Base-by-base conservation (phyloP, 78 protist genomes). In the Dictyostelium capitatum region DNA sequence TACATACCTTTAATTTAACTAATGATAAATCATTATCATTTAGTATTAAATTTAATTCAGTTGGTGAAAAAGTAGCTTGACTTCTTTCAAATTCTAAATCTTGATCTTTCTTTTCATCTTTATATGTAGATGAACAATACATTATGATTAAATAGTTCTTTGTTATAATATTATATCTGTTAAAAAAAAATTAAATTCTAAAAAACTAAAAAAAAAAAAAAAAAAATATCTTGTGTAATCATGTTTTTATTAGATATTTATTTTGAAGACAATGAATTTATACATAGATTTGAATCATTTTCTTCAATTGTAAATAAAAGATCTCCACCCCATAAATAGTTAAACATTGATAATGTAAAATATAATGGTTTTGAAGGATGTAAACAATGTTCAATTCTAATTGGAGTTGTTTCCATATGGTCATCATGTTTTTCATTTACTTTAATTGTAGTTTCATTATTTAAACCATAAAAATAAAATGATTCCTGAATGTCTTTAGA, bases 81-180 rank as follows among this genome's bases (percentile, higher is more conserved):
- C n/a, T 46, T 73, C 79, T 73, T n/a, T 73, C 79, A 67, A 67
- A 67, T 15, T 67, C 75, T 67, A 67, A 67, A 67, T 67, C 75
- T 67, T 67, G n/a, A 67, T 67, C 15, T 5, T 25, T 67, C 32
- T 67, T 67, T 15, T 67, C 48, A 67, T 67, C 32, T 67, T 67
- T 37, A 67, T 67, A 67, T 62, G 70, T 17, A 30, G 28, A 30
- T 5, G 43, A 12, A 17, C 75, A 67, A 67, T 67, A 67, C 75
- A 67, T 67, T 67, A 30, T n/a, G n/a, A n/a, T n/a, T n/a, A n/a
- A n/a, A n/a, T n/a, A n/a, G n/a, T n/a, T n/a, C n/a, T 30, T 28
- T 64, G 10, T 28, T 64, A 23, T 17, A 6, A 14, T 57, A n/a
- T 20, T n/a, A n/a, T n/a, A 2, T 37, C 43, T 37, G 43, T n/a